A percentile compares a stretch with the other conserved stretches of the same genome.
Evolutionary conservation across 2,329 filamentous ascomycete species (phyloP).

Genomic region (Calonectria crousiana): DNA sequence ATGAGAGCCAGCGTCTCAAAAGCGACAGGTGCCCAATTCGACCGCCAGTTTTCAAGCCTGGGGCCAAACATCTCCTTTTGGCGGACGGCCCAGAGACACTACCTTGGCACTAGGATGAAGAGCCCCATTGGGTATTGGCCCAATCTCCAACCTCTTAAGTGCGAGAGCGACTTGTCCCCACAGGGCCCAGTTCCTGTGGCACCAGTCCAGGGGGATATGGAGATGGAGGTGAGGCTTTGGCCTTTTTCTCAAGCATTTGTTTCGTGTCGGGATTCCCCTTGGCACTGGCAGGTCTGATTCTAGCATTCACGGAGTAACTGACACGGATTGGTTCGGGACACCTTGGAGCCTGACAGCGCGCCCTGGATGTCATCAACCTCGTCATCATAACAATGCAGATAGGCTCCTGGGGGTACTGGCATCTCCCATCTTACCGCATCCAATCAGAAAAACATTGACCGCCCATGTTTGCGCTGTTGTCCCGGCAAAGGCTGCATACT

Average conservation of each 20-base stretch:
- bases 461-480: conserved; percentile 17
- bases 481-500: conserved; percentile 22
- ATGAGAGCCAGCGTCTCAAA: conserved; percentile 28
- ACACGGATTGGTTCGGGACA: background rate
- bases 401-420: background rate
- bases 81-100: conserved; percentile 25
- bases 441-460: background rate
- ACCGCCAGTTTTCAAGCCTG: conserved; percentile 36
- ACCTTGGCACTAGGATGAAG: conserved; percentile 12
- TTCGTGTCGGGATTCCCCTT: conserved; percentile 13
- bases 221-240: conserved; percentile 10
- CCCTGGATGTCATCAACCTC: background rate
- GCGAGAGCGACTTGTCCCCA: background rate
- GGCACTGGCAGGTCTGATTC: background rate
- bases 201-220: background rate
- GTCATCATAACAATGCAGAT: conserved; percentile 1
- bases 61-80: conserved; percentile 35
- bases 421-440: background rate
- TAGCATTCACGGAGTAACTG: background rate
- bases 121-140: conserved; percentile 12
- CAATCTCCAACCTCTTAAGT: conserved; percentile 16
- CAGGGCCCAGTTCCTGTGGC: conserved; percentile 12
- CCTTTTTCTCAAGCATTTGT: conserved; percentile 3
- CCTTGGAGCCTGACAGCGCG: background rate
- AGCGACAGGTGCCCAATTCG: conserved; percentile 34